Evolutionary conservation across 805 yeast genomes (phyloP).

Genomic region (Suhomyces prunicola): DNA sequence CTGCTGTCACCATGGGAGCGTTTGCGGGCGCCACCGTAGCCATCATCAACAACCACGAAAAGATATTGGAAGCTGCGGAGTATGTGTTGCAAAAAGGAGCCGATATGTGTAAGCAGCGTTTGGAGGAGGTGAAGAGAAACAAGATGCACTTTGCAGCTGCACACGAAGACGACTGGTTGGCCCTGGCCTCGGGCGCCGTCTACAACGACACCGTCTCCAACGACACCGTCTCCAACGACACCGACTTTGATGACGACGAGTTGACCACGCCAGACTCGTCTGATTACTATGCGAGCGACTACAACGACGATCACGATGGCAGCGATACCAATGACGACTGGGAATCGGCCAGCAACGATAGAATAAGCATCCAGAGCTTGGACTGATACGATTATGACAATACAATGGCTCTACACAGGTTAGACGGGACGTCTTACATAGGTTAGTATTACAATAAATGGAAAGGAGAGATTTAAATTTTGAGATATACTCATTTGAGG

Average conservation of each 20-base stretch:
- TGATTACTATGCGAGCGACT: conserved; percentile 10
- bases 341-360: conserved; percentile 3
- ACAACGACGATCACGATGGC: background rate
- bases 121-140: conserved; percentile 13
- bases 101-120: conserved; percentile 20
- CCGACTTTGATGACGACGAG: conserved; percentile 12
- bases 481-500: no score
- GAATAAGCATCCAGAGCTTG: background rate
- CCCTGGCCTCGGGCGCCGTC: background rate
- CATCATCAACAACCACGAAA: conserved; percentile 25
- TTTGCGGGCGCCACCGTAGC: conserved; percentile 35
- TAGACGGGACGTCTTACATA: background rate
- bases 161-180: conserved; percentile 15
- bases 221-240: conserved; percentile 5
- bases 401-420: background rate
- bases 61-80: conserved; percentile 28
- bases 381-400: background rate
- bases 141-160: conserved; percentile 21
- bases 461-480: no score
- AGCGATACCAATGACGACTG: background rate
- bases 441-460: background rate
- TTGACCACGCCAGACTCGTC: conserved; percentile 1
- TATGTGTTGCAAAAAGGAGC: conserved; percentile 28
- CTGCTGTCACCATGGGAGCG: conserved; percentile 32
- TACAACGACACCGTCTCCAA: conserved; percentile 9